Evolutionary conservation across 768 basidiomycete species (phyloP), one percentile per base, ranked within the genome.

Genomic region (Dentipellis sp.): DNA sequence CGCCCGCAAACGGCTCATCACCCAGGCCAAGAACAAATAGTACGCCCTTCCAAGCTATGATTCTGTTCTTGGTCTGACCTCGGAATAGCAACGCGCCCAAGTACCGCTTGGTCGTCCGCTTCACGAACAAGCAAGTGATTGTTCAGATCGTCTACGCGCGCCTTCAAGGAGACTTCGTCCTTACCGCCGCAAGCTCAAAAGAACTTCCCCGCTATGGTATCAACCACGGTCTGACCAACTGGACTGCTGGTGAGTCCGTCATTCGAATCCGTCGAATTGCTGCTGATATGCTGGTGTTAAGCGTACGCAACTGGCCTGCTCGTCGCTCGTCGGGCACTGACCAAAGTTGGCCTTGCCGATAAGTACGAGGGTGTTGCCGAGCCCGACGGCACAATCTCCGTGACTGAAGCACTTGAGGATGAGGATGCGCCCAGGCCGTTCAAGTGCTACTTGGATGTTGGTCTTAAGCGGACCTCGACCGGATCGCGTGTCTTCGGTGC

Each of bases 1-100:
- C 66, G 97, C 97, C 62, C 91, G 97, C 64, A 97, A 97, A 78
- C 86, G 94, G 63, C 83, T 99, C 55, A 84, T 98, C 62, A 84
- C 91, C 58, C 97, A 99, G 81, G 94, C 97, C 58, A 99, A 99
- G 82, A 98, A 97, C 85, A 98, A 98, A 80, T 98, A 97, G 87
- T 88, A 69, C 36, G 83, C 38, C 29, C 23, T 56, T 16, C 46
- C 37, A 36, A 16, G 8, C 35, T 12, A 4, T 56, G 16, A 17
- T 40, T n/a, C 36, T 53, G 19, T 42, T 23, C 10, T 34, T 17
- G 9, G 45, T 1, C 23, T 55, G 19, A 19, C 60, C 54, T 1
- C 42, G 14, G 21, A 22, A 23, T 14, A 90, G 88, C 78, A 95
- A 95, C 66, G 91, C 93, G 39, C 94, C 94, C 55, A 97, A 97